Evolutionary conservation across 2,329 filamentous ascomycete genomes (phyloP).

Genomic region (Aspergillus tubingensis): DNA sequence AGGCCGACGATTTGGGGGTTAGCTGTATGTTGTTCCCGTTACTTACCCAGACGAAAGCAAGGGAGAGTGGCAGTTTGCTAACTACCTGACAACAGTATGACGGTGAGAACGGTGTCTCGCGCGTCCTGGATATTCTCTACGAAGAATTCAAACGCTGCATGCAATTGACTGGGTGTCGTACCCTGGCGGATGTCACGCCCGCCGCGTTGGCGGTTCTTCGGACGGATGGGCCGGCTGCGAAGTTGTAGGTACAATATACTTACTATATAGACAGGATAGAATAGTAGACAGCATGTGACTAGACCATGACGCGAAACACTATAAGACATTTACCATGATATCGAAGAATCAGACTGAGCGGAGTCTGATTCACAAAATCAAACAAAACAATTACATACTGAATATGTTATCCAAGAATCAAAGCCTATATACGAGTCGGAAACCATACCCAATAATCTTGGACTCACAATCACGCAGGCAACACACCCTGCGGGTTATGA

Average conservation of each 20-base stretch:
- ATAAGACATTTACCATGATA: too few relatives aligned
- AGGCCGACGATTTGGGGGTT: slow-evolving; percentile 38
- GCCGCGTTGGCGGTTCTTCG: slow-evolving; percentile 24
- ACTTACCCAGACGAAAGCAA: too few relatives aligned
- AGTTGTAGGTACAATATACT: slow-evolving; percentile 15
- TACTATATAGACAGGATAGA: not conserved
- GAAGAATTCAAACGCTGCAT: slow-evolving; percentile 35
- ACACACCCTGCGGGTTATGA: slow-evolving; percentile 9
- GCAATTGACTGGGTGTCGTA: slow-evolving; percentile 31
- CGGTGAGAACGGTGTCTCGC: slow-evolving; percentile 34
- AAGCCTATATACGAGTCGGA: not conserved
- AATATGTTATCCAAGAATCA: too few relatives aligned
- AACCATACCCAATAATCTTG: not conserved
- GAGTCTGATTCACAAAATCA: not conserved
- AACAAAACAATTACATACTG: not conserved
- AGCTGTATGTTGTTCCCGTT: slow-evolving; percentile 27
- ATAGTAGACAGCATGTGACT: not conserved
- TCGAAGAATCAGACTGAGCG: not conserved
- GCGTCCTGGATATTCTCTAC: slow-evolving; percentile 34
- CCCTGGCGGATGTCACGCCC: slow-evolving; percentile 27
- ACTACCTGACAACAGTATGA: slow-evolving; percentile 25
- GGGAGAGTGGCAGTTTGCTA: not conserved
- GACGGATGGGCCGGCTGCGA: slow-evolving; percentile 24
- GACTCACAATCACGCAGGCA: not conserved
- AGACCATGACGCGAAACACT: too few relatives aligned